Evolutionary conservation across 2,329 filamentous ascomycete species (phyloP).

Genomic region (Aspergillus quadrilineatus): DNA sequence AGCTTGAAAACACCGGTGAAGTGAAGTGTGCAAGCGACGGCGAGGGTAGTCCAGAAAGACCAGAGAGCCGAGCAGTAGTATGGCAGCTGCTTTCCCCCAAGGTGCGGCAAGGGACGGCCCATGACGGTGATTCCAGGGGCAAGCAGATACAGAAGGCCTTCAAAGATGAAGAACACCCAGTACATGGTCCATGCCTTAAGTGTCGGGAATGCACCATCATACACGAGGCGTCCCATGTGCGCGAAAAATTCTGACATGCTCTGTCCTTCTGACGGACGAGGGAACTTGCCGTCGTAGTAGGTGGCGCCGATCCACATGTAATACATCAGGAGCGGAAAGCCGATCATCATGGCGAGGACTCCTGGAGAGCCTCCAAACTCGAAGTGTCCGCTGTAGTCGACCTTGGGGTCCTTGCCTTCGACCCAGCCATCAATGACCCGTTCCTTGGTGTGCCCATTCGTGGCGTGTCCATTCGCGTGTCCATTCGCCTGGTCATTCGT

Average conservation of each 20-base stretch:
- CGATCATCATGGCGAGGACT: constrained; percentile 79
- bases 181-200: constrained; percentile 86
- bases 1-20: constrained; percentile 81
- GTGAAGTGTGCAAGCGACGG: constrained; percentile 69
- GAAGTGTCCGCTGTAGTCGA: constrained; percentile 53
- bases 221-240: constrained; percentile 71
- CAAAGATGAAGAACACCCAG: constrained; percentile 87
- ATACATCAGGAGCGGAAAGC: constrained; percentile 94
- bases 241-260: constrained; percentile 67
- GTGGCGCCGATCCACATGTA: constrained; percentile 98
- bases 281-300: constrained; percentile 84
- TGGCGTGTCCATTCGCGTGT: constrained; percentile 17
- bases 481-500: constrained; percentile 18
- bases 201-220: constrained; percentile 80
- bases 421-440: constrained; percentile 44
- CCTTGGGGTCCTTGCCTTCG: constrained; percentile 42
- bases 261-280: constrained; percentile 64
- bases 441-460: constrained; percentile 15
- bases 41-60: constrained; percentile 85
- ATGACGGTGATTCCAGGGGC: constrained; percentile 85
- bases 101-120: constrained; percentile 82
- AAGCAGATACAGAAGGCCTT: constrained; percentile 77
- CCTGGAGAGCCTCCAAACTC: constrained; percentile 91
- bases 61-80: constrained; percentile 93
- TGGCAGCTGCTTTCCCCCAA: constrained; percentile 77